These are phyloP conservation scores for Papiliotrema laurentii DNA, from an alignment of 1,284 basidiomycete genomes.

Conservation along the genomic window DNA sequence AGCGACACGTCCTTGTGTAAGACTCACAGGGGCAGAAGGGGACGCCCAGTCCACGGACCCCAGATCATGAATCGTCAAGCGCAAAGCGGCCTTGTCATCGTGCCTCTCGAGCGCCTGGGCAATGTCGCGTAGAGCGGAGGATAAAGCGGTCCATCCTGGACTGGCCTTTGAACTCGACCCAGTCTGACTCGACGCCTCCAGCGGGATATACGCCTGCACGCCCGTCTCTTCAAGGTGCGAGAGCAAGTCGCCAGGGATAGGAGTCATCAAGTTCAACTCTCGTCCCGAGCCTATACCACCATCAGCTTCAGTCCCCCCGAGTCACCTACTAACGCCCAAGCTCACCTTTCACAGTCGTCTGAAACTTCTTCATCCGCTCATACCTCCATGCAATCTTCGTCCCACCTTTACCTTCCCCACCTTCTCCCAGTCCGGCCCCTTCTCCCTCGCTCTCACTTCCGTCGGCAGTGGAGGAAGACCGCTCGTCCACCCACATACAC, in stretches of 20 bases:
- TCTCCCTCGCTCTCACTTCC: conserved; percentile 7
- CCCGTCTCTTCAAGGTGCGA: conserved; percentile 15
- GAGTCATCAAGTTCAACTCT: conserved; percentile 24
- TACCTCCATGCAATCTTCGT: conserved; percentile 92
- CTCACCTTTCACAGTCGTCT: conserved; percentile 59
- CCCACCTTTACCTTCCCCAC: conserved; percentile 47
- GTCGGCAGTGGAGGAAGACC: background rate
- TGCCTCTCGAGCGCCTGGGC: conserved; percentile 10
- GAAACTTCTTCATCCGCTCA: conserved; percentile 82
- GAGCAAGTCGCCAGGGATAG: conserved; percentile 22
- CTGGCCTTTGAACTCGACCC: conserved; percentile 5
- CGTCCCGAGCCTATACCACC: conserved; percentile 5
- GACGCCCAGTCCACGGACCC: conserved; percentile 70
- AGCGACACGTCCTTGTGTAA: background rate
- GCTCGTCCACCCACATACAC: conserved; percentile 66
- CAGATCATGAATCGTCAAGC: conserved; percentile 56
- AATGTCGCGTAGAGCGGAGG: conserved; percentile 10
- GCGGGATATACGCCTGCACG: conserved; percentile 17
- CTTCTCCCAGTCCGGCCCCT: conserved; percentile 25
- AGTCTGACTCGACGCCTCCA: background rate
- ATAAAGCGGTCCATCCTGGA: conserved; percentile 6
- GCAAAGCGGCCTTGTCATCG: conserved; percentile 12
- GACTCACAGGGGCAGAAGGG: conserved; percentile 54
- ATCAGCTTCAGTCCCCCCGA: background rate
- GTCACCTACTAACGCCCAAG: background rate